Evolutionary conservation across 768 basidiomycete species (phyloP).

Genomic region (Multifurca ochricompacta): DNA sequence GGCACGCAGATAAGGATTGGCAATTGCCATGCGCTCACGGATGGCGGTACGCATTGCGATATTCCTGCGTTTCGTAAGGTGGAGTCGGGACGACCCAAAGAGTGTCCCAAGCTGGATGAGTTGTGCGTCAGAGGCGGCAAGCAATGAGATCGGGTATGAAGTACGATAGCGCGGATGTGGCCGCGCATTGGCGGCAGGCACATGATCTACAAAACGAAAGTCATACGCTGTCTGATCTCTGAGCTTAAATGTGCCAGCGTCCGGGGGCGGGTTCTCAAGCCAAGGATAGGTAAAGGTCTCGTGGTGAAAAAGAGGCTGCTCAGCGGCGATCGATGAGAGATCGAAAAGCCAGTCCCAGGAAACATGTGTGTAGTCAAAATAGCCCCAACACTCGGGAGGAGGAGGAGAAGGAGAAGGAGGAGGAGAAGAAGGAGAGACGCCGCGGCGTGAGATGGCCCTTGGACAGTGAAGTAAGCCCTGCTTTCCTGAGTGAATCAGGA

Average conservation of each 20-base stretch:
- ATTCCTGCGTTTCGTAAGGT: slow-evolving; percentile 37
- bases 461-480: slow-evolving; percentile 46
- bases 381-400: slow-evolving; percentile 54
- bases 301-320: slow-evolving; percentile 40
- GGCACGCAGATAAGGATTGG: slow-evolving; percentile 38
- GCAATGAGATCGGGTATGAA: slow-evolving; percentile 36
- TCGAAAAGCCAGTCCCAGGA: slow-evolving; percentile 69
- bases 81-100: slow-evolving; percentile 67
- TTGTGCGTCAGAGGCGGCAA: slow-evolving; percentile 36
- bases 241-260: slow-evolving; percentile 39
- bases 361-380: slow-evolving; percentile 51
- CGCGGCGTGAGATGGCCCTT: slow-evolving; percentile 26
- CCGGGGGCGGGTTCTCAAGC: slow-evolving; percentile 38
- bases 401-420: no score
- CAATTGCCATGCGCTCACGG: slow-evolving; percentile 50
- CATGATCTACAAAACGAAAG: slow-evolving; percentile 46
- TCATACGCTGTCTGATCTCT: slow-evolving; percentile 53
- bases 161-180: slow-evolving; percentile 32
- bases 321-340: slow-evolving; percentile 32
- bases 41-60: slow-evolving; percentile 38
- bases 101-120: slow-evolving; percentile 67
- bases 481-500: slow-evolving; percentile 36
- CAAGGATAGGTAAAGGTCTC: slow-evolving; percentile 44
- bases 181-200: slow-evolving; percentile 15
- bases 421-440: slow-evolving; percentile 29